phyloP scores from a whole-genome alignment of 2,329 filamentous ascomycete species.

The Ophiostoma angusticollis region DNA sequence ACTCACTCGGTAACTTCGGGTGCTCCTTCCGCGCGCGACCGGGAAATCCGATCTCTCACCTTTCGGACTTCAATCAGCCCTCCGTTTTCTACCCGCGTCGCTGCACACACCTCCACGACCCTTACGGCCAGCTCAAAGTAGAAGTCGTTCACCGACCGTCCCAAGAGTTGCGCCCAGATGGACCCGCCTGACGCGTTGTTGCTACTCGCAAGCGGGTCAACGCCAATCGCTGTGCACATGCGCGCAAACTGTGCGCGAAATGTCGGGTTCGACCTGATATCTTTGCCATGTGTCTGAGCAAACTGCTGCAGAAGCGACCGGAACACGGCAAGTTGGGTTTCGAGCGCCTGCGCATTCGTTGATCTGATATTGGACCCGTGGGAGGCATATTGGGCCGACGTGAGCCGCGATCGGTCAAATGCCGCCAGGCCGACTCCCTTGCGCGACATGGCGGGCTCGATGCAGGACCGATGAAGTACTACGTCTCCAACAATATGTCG shows the following conservation, averaged over 20 bases:
- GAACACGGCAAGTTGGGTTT: constrained; percentile 91
- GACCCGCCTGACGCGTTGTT: constrained; percentile 43
- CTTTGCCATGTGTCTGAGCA: constrained; percentile 83
- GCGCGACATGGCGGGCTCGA: constrained; percentile 41
- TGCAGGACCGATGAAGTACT: too few relatives aligned
- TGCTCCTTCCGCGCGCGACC: constrained; percentile 60
- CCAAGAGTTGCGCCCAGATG: constrained; percentile 87
- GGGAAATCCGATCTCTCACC: constrained; percentile 61
- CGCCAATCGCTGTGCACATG: constrained; percentile 95
- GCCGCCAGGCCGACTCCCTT: constrained; percentile 84
- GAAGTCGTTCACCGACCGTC: constrained; percentile 89
- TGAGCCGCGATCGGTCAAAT: constrained; percentile 73
- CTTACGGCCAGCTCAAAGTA: constrained; percentile 97
- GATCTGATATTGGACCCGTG: constrained; percentile 81
- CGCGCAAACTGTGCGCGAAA: constrained; percentile 96
- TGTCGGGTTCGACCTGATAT: constrained; percentile 87
- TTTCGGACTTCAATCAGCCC: constrained; percentile 78
- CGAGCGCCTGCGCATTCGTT: constrained; percentile 71
- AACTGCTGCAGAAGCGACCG: constrained; percentile 92
- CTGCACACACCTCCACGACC: constrained; percentile 83
- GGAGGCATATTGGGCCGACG: constrained; percentile 77
- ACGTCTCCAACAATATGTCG: too few relatives aligned
- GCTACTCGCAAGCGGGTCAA: constrained; percentile 77
- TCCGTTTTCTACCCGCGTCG: constrained; percentile 80
- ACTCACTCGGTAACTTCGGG: constrained; percentile 66